Evolutionary conservation across 805 yeast species (phyloP).

Genomic region (Wickerhamiella domercqiae): DNA sequence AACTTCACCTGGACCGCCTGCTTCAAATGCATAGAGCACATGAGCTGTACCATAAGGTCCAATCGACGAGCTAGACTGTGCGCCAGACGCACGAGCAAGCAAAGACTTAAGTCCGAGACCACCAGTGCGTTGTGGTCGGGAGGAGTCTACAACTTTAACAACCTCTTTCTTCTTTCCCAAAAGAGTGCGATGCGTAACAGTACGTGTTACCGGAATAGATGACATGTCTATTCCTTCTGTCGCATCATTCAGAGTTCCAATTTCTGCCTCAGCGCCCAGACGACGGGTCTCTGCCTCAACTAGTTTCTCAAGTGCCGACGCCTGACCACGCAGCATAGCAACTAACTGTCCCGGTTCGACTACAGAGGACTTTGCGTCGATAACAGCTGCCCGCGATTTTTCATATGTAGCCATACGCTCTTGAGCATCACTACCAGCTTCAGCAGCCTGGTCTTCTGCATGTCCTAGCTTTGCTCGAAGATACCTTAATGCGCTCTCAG

Average conservation of each 20-base stretch:
- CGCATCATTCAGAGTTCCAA: constrained; percentile 76
- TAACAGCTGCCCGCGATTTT: constrained; percentile 11
- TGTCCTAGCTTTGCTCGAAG: constrained; percentile 25
- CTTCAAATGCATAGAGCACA: constrained; percentile 41
- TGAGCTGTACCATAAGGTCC: constrained; percentile 7
- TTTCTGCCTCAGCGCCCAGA: constrained; percentile 67
- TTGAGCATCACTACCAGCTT: constrained; percentile 11
- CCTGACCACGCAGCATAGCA: constrained; percentile 34
- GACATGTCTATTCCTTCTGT: constrained; percentile 45
- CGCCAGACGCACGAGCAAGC: constrained; percentile 14
- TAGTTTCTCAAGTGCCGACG: constrained; percentile 42
- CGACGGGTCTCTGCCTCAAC: constrained; percentile 59
- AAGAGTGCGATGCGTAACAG: constrained; percentile 45
- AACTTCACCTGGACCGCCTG: constrained; percentile 65
- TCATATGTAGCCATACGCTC: constrained; percentile 28
- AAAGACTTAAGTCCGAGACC: constrained; percentile 16
- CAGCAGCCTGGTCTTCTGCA: constrained; percentile 25
- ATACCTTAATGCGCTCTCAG: constrained; percentile 24
- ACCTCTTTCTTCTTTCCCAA: constrained; percentile 27
- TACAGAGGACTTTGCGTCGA: constrained; percentile 13
- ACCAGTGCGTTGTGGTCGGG: constrained; percentile 3
- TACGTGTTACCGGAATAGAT: constrained; percentile 21
- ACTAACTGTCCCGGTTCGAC: constrained; percentile 8
- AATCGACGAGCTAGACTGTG: neutral
- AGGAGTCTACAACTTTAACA: constrained; percentile 16